phyloP scores from a whole-genome alignment of 805 yeast genomes.

The Kuraishia capsulata region DNA sequence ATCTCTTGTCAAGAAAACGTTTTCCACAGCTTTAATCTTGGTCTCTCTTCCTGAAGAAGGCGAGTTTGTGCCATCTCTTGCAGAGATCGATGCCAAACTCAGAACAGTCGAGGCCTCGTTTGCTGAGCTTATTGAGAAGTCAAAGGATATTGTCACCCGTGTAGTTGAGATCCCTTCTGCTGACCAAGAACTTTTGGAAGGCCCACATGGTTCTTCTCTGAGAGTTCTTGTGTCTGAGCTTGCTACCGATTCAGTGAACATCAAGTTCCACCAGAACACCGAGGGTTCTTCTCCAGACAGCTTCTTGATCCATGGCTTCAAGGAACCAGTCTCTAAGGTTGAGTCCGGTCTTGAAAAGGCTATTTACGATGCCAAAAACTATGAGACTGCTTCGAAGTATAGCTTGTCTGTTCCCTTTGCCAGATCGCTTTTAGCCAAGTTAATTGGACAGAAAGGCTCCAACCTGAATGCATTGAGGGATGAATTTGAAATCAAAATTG shows the following conservation, averaged over 20 bases:
- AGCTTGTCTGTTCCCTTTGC: constrained; percentile 52
- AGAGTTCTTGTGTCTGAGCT: constrained; percentile 20
- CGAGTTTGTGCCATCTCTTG: constrained; percentile 65
- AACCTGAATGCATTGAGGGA: constrained; percentile 60
- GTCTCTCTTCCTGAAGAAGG: constrained; percentile 43
- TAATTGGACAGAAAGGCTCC: constrained; percentile 87
- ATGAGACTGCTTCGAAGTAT: constrained; percentile 29
- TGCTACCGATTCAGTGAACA: constrained; percentile 23
- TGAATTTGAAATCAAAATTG: constrained; percentile 68
- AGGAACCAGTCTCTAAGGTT: constrained; percentile 48
- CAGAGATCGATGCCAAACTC: constrained; percentile 49
- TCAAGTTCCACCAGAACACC: constrained; percentile 40
- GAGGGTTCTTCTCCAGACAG: constrained; percentile 33
- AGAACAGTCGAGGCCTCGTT: constrained; percentile 45
- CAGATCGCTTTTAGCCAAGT: constrained; percentile 55
- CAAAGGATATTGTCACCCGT: constrained; percentile 40
- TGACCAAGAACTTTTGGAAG: constrained; percentile 52
- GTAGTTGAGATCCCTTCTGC: constrained; percentile 41
- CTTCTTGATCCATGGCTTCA: constrained; percentile 62
- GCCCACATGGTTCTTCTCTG: constrained; percentile 55
- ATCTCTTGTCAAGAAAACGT: constrained; percentile 26
- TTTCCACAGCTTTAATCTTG: constrained; percentile 38
- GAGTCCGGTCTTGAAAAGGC: constrained; percentile 41
- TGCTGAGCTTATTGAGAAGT: constrained; percentile 48
- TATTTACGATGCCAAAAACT: constrained; percentile 35